A percentile compares a stretch with the other conserved stretches of the same genome.
Conservation (phyloP, 2,329 filamentous ascomycete genomes). For the Boeremia exigua region DNA sequence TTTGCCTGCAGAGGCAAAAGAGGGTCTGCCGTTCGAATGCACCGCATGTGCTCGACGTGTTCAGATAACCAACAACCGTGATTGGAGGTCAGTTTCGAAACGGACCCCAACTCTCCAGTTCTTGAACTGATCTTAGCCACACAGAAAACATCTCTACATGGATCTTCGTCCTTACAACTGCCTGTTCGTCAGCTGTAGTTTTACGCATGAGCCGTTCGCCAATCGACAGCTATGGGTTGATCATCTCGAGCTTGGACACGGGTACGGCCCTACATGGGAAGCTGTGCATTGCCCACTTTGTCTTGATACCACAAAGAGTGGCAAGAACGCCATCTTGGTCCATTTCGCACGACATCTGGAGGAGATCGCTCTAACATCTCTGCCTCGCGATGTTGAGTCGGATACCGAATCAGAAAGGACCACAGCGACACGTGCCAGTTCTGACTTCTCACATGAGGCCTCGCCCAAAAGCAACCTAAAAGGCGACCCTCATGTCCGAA, state of each 20-base stretch:
- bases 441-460: not conserved
- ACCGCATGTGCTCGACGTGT: constrained; percentile 25
- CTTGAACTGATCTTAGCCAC: not conserved
- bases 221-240: constrained; percentile 21
- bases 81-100: not conserved
- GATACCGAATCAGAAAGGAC: constrained; percentile 22
- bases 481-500: too few species aligned
- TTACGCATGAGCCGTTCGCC: constrained; percentile 18
- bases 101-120: not conserved
- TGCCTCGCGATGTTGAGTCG: constrained; percentile 24
- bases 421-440: not conserved
- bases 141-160: constrained; percentile 25
- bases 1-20: constrained; percentile 22
- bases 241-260: constrained; percentile 28
- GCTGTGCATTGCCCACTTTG: constrained; percentile 27
- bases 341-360: constrained; percentile 36
- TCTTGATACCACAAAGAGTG: constrained; percentile 19
- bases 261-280: constrained; percentile 22
- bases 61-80: not conserved
- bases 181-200: constrained; percentile 22
- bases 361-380: constrained; percentile 28
- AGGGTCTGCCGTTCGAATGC: constrained; percentile 28
- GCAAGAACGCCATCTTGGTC: constrained; percentile 18
- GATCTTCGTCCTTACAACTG: constrained; percentile 33
- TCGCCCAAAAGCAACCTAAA: too few species aligned